phyloP scores from a whole-genome alignment of 2,329 filamentous ascomycete species.

The Leptodontidium sp. region DNA sequence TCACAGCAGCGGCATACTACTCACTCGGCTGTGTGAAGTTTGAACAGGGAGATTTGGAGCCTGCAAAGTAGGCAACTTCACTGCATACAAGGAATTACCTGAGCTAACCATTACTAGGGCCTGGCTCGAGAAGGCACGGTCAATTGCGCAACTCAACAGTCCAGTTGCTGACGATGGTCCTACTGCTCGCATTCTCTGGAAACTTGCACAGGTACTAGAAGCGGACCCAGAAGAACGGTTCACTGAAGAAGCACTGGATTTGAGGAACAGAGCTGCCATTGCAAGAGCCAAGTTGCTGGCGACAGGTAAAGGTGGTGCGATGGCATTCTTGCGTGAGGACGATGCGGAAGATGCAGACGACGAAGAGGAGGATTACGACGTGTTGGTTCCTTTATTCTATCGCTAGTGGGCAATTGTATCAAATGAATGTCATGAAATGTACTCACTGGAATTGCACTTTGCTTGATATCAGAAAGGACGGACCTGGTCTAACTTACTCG shows the following conservation, averaged over 20 bases:
- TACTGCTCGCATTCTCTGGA: constrained; percentile 39
- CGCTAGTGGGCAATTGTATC: constrained; percentile 12
- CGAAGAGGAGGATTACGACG: constrained; percentile 35
- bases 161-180: constrained; percentile 36
- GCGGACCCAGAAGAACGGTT: constrained; percentile 33
- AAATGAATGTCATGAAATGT: not conserved
- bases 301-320: constrained; percentile 47
- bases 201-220: constrained; percentile 34
- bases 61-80: constrained; percentile 23
- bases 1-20: constrained; percentile 36
- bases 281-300: constrained; percentile 28
- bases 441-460: too few species aligned
- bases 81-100: not conserved
- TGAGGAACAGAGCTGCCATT: constrained; percentile 34
- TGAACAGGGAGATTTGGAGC: constrained; percentile 23
- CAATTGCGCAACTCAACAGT: constrained; percentile 37
- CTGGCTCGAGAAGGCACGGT: constrained; percentile 36
- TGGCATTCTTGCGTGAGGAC: constrained; percentile 46
- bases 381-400: constrained; percentile 35
- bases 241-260: constrained; percentile 26
- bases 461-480: too few species aligned
- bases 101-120: constrained; percentile 14
- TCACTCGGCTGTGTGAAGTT: constrained; percentile 31
- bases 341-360: constrained; percentile 28
- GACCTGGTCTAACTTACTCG: not conserved